phyloP scores from a whole-genome alignment of 768 basidiomycete species.

The Tricholoma flavovirens region DNA sequence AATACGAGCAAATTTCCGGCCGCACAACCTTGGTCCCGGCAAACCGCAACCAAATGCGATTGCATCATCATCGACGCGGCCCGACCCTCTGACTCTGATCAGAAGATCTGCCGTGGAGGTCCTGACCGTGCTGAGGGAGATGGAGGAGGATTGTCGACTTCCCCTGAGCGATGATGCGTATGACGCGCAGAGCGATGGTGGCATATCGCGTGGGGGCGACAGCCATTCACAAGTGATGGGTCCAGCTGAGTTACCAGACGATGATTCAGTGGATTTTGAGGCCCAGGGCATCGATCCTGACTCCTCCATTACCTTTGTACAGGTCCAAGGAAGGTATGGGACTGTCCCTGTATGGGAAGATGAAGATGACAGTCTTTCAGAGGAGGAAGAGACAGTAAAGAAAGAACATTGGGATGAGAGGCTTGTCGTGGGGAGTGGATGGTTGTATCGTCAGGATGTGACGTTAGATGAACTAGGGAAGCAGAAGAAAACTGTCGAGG shows the following conservation, averaged over 20 bases:
- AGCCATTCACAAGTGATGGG: slow-evolving; percentile 39
- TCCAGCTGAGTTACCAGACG: slow-evolving; percentile 39
- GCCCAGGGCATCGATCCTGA: slow-evolving; percentile 46
- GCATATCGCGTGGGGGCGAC: slow-evolving; percentile 31
- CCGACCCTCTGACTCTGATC: slow-evolving; percentile 64
- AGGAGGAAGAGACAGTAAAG: slow-evolving; percentile 44
- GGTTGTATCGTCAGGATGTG: slow-evolving; percentile 73
- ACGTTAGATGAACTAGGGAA: slow-evolving; percentile 44
- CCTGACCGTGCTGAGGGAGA: slow-evolving; percentile 65
- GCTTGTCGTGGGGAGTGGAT: slow-evolving; percentile 74
- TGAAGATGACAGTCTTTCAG: slow-evolving; percentile 42
- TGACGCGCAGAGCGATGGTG: slow-evolving; percentile 71
- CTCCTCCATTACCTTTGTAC: slow-evolving; percentile 61
- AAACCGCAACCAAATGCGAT: slow-evolving; percentile 29
- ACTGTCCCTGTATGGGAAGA: slow-evolving; percentile 81
- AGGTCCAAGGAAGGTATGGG: slow-evolving; percentile 58
- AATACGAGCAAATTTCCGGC: slow-evolving; percentile 53
- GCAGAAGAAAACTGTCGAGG: slow-evolving; percentile 51
- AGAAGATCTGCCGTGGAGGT: slow-evolving; percentile 81
- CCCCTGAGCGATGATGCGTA: slow-evolving; percentile 80
- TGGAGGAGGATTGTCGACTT: slow-evolving; percentile 76
- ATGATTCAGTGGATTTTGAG: slow-evolving; percentile 20
- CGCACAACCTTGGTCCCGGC: slow-evolving; percentile 36
- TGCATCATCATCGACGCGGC: slow-evolving; percentile 24
- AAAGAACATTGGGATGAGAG: slow-evolving; percentile 79